Percentiles rank a stretch among this genome's conserved stretches.
phyloP scores from a whole-genome alignment of 768 basidiomycete species.

The Rossbeevera mucosa region DNA sequence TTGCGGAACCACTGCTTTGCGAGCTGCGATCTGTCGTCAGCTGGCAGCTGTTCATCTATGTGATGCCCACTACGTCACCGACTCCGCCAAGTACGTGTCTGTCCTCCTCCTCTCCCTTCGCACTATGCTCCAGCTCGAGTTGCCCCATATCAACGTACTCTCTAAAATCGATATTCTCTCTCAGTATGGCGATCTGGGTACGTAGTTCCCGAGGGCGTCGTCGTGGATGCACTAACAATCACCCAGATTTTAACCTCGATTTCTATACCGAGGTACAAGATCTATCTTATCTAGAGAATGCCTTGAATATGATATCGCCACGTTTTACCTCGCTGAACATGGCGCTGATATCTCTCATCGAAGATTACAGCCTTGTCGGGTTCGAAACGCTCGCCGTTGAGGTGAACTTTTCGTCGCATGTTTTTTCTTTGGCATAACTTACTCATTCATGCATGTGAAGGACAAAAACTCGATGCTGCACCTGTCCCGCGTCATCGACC shows the following conservation, averaged over 20 bases:
- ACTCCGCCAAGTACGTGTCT: conserved; percentile 92
- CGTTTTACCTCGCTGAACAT: conserved; percentile 78
- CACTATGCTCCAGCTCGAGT: conserved; percentile 96
- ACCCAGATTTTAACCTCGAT: conserved; percentile 89
- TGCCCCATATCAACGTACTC: conserved; percentile 97
- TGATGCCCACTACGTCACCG: conserved; percentile 96
- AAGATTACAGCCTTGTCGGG: conserved; percentile 88
- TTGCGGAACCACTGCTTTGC: not conserved
- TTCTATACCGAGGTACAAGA: conserved; percentile 99
- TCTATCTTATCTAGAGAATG: conserved; percentile 78
- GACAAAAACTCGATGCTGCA: conserved; percentile 95
- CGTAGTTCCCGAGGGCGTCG: conserved; percentile 16
- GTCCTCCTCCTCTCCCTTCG: conserved; percentile 87
- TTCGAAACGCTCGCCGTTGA: conserved; percentile 98
- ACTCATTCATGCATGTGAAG: conserved; percentile 34
- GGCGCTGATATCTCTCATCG: conserved; percentile 88
- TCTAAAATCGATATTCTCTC: conserved; percentile 92
- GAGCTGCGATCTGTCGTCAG: conserved; percentile 36
- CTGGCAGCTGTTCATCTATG: conserved; percentile 92
- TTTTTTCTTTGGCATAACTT: not conserved
- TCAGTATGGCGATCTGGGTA: conserved; percentile 89
- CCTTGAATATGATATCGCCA: conserved; percentile 60
- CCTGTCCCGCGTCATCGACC: conserved; percentile 78
- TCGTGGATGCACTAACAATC: not conserved
- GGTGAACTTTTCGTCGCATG: conserved; percentile 38